Conservation (phyloP, 2,329 filamentous ascomycete species). For the Pseudogymnoascus sp. region DNA sequence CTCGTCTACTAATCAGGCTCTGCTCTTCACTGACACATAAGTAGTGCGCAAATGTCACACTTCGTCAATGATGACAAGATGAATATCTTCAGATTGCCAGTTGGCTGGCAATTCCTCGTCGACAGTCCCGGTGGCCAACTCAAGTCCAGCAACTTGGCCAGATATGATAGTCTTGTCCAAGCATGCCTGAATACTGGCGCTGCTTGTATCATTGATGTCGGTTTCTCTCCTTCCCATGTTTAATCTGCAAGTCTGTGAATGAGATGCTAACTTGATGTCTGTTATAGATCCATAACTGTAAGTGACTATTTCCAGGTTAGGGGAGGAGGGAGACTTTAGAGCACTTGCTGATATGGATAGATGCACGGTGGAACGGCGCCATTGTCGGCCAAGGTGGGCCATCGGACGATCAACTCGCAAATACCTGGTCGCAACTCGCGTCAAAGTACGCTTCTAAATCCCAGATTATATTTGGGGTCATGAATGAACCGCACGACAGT, state of each 20-base stretch:
- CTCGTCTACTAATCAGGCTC: too few species aligned
- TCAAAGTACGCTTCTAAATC: slow-evolving; percentile 45
- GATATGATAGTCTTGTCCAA: slow-evolving; percentile 48
- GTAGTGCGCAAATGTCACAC: slow-evolving; percentile 29
- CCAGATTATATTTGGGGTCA: slow-evolving; percentile 54
- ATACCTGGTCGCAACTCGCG: slow-evolving; percentile 50
- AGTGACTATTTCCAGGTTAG: background rate
- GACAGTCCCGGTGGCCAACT: slow-evolving; percentile 43
- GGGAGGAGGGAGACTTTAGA: background rate
- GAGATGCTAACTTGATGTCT: background rate
- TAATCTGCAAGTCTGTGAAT: background rate
- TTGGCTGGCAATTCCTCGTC: slow-evolving; percentile 52
- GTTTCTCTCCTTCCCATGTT: background rate
- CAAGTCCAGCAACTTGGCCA: slow-evolving; percentile 37
- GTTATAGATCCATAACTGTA: slow-evolving; percentile 40
- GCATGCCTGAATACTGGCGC: slow-evolving; percentile 48
- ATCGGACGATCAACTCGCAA: slow-evolving; percentile 46
- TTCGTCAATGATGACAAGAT: slow-evolving; percentile 44
- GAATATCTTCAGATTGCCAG: slow-evolving; percentile 49
- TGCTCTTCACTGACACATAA: slow-evolving; percentile 10
- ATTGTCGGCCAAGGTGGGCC: slow-evolving; percentile 61
- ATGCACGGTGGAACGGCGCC: slow-evolving; percentile 49
- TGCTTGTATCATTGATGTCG: slow-evolving; percentile 48
- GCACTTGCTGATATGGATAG: background rate
- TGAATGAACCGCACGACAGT: slow-evolving; percentile 59